These are phyloP conservation scores for Quercus glauca DNA, from an alignment of 306 rosid species.

Conservation along the genomic window DNA sequence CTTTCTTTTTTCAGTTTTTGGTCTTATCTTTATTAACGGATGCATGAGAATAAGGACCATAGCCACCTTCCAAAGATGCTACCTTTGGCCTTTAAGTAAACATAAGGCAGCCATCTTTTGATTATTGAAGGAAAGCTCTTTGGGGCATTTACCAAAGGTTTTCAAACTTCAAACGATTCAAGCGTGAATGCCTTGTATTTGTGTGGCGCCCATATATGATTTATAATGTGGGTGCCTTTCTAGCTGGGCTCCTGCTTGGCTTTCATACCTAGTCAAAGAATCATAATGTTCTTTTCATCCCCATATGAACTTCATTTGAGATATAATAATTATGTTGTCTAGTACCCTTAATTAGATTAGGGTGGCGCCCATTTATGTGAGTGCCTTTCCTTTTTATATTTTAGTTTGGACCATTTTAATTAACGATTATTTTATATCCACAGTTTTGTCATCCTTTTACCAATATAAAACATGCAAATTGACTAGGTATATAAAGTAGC, in stretches of 20 bases:
- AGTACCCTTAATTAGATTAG: conserved; percentile 18
- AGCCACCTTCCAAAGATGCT: conserved; percentile 29
- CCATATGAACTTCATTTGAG: conserved; percentile 23
- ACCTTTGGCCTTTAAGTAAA: conserved; percentile 27
- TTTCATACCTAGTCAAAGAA: conserved; percentile 41
- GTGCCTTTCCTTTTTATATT: not conserved
- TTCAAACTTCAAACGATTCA: conserved; percentile 17
- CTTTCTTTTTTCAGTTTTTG: not conserved
- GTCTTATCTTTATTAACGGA: not conserved
- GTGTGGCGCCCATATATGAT: too few relatives aligned
- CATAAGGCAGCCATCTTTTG: conserved; percentile 25
- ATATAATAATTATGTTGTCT: conserved; percentile 26
- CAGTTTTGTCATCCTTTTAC: not conserved
- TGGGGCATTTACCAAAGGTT: conserved; percentile 22
- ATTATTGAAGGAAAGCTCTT: conserved; percentile 18
- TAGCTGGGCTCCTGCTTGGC: conserved; percentile 29
- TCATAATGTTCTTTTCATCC: conserved; percentile 39
- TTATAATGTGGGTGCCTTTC: not conserved
- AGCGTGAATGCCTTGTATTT: conserved; percentile 11
- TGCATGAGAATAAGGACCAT: conserved; percentile 23
- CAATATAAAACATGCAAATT: not conserved
- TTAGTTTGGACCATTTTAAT: not conserved
- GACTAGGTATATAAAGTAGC: not conserved
- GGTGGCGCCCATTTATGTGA: not conserved
- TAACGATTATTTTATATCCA: not conserved